phyloP scores from a whole-genome alignment of 2,329 filamentous ascomycete species.

The Aspergillus viridinutans region DNA sequence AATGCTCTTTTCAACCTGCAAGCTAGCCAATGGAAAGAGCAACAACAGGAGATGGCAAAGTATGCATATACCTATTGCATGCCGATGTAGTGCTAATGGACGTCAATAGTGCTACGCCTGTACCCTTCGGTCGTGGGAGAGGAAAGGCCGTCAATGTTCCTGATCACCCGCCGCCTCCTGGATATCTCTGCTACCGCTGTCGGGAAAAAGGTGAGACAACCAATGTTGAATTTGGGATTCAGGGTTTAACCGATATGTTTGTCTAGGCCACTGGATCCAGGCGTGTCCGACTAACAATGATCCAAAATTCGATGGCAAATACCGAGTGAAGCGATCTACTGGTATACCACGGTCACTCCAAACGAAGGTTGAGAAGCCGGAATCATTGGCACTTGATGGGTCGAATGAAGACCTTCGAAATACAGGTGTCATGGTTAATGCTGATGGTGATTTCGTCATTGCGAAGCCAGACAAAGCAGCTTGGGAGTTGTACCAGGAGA shows the following conservation, averaged over 20 bases:
- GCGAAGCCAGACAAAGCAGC: conserved; percentile 91
- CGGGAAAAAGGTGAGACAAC: conserved; percentile 68
- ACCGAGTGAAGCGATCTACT: conserved; percentile 91
- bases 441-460: conserved; percentile 95
- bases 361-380: conserved; percentile 90
- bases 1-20: conserved; percentile 87
- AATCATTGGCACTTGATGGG: conserved; percentile 67
- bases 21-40: conserved; percentile 85
- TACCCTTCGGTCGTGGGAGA: conserved; percentile 38
- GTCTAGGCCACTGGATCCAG: conserved; percentile 91
- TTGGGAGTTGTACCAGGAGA: conserved; percentile 96
- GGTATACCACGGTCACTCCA: conserved; percentile 94
- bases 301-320: conserved; percentile 88
- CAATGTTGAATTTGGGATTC: neutral
- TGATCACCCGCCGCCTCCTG: conserved; percentile 86
- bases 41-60: conserved; percentile 91
- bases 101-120: conserved; percentile 41
- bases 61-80: conserved; percentile 34
- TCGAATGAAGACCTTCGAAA: conserved; percentile 76
- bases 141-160: conserved; percentile 63
- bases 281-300: conserved; percentile 98
- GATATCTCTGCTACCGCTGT: conserved; percentile 95
- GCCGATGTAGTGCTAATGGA: conserved; percentile 24
- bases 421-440: conserved; percentile 93
- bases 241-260: conserved; percentile 23